Evolutionary conservation across 192 early-diverging fungal species (phyloP), one percentile per base, ranked within the genome.

Genomic region (Mycoemilia scoparia): DNA sequence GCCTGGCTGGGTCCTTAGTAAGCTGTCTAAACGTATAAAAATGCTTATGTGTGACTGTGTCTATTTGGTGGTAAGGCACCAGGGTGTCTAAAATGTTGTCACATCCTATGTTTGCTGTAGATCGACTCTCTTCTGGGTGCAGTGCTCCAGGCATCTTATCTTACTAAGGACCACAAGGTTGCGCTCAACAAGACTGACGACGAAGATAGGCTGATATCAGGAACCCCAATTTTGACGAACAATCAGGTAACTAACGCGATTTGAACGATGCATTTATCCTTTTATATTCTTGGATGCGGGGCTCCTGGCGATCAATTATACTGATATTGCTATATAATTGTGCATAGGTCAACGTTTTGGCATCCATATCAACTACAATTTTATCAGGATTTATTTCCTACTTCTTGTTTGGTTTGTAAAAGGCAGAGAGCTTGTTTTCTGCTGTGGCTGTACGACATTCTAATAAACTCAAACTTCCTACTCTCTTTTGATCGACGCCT

Each of bases 81-180:
- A 11, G 20, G 3, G n/a, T 0, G 7, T 24, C 7, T 10, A 14
- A 32, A 25, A 5, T 14, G 17, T 28, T 38, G 32, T 9, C n/a
- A 11, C 27, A 28, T 28, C n/a, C 47, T 81, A 16, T n/a, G n/a
- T n/a, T n/a, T n/a, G n/a, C n/a, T n/a, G n/a, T n/a, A n/a, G 21
- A 29, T 54, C 2, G 88, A 92, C 57, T 92, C 88, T 13, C 21
- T 92, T 1, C 50, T 92, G 7, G 88, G 88, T 14, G 84, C 88
- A 1, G 57, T 88, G 0, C 69, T 86, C 40, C 61, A 73, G 32
- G 66, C 70, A 10, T 57, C 78, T 12, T 92, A 82, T 55, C 66
- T 79, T 32, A 62, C 72, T 3, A 27, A 60, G 23, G 49, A 36
- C n/a, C 41, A 29, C 6, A 39, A 36, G 1, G 51, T 41, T 12